Evolutionary conservation across 768 basidiomycete species (phyloP), one percentile per base, ranked within the genome.

Genomic region (Tephrocybe sp.): DNA sequence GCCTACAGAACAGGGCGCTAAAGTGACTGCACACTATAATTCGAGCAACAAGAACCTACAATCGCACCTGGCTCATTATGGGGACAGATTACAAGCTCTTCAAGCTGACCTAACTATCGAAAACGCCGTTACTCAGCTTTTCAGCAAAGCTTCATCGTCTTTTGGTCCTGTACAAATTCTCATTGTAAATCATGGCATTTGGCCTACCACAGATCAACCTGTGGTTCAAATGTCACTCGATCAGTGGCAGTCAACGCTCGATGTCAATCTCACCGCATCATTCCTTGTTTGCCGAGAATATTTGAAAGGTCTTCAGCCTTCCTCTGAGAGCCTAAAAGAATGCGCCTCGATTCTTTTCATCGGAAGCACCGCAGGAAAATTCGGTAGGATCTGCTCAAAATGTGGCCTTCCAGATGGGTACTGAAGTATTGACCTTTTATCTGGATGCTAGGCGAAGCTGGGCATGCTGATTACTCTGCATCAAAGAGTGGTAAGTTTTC

Each of bases 21-120:
- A 74, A 45, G 85, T 90, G 9, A 82, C 85, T 0, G 86, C 85
- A 0, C 85, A 89, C 60, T 90, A 84, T 64, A 82, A 85, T 62
- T 74, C 78, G 7, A 82, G 77, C 45, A 56, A 64, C 14, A 59
- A 61, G 1, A 62, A 78, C 0, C 64, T 86, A 19, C 64, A 72
- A 4, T 62, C 68, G 1, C 67, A 86, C 7, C 40, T 68, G 19
- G 61, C 61, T 26, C 62, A 67, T 43, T 77, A 72, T 52, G 68
- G 69, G 4, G 47, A 60, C 6, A 65, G 64, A 13, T 52, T 73
- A 3, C 68, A 72, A 33, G 62, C 68, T 1, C 65, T 78, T 13
- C 78, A 82, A 57, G 85, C 83, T 1, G 72, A 89, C 54, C 74
- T 91, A n/a, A 66, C 75, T 13, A 63, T 70, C 10, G 88, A 89